Evolutionary conservation across 2,329 filamentous ascomycete species (phyloP), one percentile per base, ranked within the genome.

Genomic region (Apiospora koreana): DNA sequence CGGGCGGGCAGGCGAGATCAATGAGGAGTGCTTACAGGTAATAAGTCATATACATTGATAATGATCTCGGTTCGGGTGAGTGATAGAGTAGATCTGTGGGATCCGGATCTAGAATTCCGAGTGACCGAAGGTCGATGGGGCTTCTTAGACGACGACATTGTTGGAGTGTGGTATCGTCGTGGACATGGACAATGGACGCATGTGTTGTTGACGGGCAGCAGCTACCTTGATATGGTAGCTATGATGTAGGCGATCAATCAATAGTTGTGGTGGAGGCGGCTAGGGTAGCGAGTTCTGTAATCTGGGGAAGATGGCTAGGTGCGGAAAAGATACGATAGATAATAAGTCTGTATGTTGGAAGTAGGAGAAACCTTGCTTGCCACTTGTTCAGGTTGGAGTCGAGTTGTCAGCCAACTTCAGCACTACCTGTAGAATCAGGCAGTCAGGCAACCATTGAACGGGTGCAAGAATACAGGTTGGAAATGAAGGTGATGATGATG

Each of bases 11-110:
- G 35, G 3, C 35, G 8, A 4, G 35, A 12, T 25, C 21, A 41
- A 8, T 14, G 38, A 45, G 25, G 25, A 31, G 16, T n/a, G 71
- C 85, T 74, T 85, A 93, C 91, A 48, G 92, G 91, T 21, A 95
- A 84, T 9, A 94, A 84, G 79, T 94, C 93, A 77, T 95, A 95
- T 76, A 94, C 90, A 77, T 94, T 90, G 77, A 95, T 94, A 65
- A 88, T 83, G 72, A 95, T 87, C 78, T 94, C 91, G 2, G 91
- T 94, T 78, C 92, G 92, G 74, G 91, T 89, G 25, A 93, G 81
- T 21, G 91, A 92, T 65, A 93, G 79, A 1, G 91, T 93, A 70
- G 89, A 90, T 72, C 91, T 84, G 77, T 93, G 92, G 64, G 81
- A 80, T 62, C 72, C 79, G 70, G 73, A 77, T 72, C 76, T 74